Evolutionary conservation across 2,329 filamentous ascomycete species (phyloP), one percentile per base, ranked within the genome.

Genomic region (Epichloe uncinata): DNA sequence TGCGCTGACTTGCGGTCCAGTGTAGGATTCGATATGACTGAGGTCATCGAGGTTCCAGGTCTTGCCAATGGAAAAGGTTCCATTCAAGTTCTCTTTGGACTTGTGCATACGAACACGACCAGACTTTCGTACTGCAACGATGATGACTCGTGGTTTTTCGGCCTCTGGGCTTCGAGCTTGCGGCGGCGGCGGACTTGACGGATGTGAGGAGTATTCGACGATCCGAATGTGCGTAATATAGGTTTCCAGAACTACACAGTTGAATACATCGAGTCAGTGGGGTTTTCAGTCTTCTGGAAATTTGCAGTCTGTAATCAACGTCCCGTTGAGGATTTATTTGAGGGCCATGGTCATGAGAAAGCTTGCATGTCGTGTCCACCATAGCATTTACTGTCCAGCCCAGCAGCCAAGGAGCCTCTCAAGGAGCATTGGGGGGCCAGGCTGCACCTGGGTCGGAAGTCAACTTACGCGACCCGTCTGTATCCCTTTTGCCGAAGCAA

Each of bases 191-290:
- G 93, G 93, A 37, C 78, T 76, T 20, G 89, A 90, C 15, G 91
- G 89, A 66, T 90, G 83, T 40, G 79, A 77, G 51, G 83, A 82
- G 73, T 87, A 95, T 71, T 98, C 93, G 57, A 80, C 81, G 61
- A 98, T 89, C 61, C 84, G 81, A 60, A 97, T 90, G 65, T 98
- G 93, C 20, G 93, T 98, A 61, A 98, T 98, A 71, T 98, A 98
- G 35, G 89, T 96, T 71, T 98, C 93, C 53, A 67, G 60, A 40
- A 68, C 66, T 69, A 26, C 11, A 43, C 35, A n/a, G 26, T 12
- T 11, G 15, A 34, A 34, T 2, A 22, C 11, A 35, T 43, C 12
- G 47, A 42, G 55, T 56, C 52, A 62, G 56, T 37, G 13, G 11
- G 11, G 13, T 33, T 22, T 33, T 12, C 16, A 30, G 12, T 7